phyloP scores from a whole-genome alignment of 2,329 filamentous ascomycete species.

The Pseudovirgaria hyperparasitica region DNA sequence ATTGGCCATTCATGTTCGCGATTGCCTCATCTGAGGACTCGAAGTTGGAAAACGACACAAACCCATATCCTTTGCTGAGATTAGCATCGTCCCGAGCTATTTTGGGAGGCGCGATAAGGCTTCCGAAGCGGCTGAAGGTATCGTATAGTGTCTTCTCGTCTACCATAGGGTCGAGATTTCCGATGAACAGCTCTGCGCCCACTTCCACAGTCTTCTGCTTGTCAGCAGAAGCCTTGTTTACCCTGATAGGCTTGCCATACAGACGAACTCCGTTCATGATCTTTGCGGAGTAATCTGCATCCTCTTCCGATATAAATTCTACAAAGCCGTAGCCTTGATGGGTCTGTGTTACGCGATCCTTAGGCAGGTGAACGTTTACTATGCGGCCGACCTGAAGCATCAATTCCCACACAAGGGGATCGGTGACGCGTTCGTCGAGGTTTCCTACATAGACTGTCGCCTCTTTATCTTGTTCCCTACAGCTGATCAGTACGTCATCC shows the following conservation, averaged over 20 bases:
- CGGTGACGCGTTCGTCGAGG: conserved; percentile 88
- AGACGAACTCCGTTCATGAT: conserved; percentile 94
- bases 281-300: conserved; percentile 91
- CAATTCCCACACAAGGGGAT: conserved; percentile 87
- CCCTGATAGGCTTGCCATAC: conserved; percentile 86
- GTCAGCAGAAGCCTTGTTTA: conserved; percentile 90
- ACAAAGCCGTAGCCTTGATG: conserved; percentile 99
- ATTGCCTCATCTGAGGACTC: conserved; percentile 88
- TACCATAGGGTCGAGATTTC: conserved; percentile 87
- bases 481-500: conserved; percentile 8
- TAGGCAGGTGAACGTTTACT: conserved; percentile 94
- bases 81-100: conserved; percentile 82
- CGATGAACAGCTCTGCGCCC: conserved; percentile 91
- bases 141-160: conserved; percentile 95
- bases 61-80: conserved; percentile 88
- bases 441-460: conserved; percentile 97
- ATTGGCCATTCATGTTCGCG: conserved; percentile 88
- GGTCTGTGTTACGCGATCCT: conserved; percentile 91
- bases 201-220: conserved; percentile 91
- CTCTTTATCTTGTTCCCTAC: conserved; percentile 78
- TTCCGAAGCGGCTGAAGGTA: conserved; percentile 85
- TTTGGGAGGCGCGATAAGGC: conserved; percentile 73
- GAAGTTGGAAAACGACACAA: conserved; percentile 86
- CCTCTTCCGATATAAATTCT: conserved; percentile 89
- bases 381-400: conserved; percentile 97